Percentiles rank a stretch among this genome's conserved stretches.
Conservation (phyloP, 2,329 filamentous ascomycete species). For the Davidsoniella neocaledoniae region DNA sequence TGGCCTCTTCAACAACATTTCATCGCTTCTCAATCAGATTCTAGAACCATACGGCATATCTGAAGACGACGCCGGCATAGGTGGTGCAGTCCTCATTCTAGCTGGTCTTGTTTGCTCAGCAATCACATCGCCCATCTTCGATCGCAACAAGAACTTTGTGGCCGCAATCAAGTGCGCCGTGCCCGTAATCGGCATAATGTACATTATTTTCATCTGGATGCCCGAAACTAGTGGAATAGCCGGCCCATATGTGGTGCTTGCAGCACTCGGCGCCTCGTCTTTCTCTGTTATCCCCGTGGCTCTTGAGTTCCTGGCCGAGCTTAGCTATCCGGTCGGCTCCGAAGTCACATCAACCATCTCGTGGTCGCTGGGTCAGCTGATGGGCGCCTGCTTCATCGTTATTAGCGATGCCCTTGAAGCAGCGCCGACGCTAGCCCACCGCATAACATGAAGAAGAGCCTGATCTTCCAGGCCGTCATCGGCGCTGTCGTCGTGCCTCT, state of each 20-base stretch:
- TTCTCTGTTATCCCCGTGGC: conserved; percentile 73
- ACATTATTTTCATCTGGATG: conserved; percentile 70
- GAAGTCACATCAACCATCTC: conserved; percentile 71
- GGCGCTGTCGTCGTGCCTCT: conserved; percentile 47
- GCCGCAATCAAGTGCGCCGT: conserved; percentile 55
- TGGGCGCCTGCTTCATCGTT: conserved; percentile 74
- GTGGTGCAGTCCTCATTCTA: conserved; percentile 74
- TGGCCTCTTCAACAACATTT: conserved; percentile 84
- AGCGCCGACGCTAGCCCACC: conserved; percentile 37
- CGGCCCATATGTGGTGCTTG: conserved; percentile 59
- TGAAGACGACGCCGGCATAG: conserved; percentile 75
- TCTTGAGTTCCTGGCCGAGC: conserved; percentile 73
- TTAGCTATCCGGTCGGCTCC: conserved; percentile 72
- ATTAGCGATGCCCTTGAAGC: conserved; percentile 59
- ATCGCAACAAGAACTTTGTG: conserved; percentile 68
- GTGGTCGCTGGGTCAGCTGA: conserved; percentile 73
- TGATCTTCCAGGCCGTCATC: conserved; percentile 67
- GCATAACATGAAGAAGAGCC: conserved; percentile 52
- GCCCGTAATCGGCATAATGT: conserved; percentile 55
- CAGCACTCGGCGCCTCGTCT: conserved; percentile 59
- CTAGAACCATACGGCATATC: conserved; percentile 70
- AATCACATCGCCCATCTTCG: conserved; percentile 63
- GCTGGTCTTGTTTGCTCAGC: conserved; percentile 68
- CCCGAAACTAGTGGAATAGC: conserved; percentile 37
- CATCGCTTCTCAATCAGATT: conserved; percentile 79